Evolutionary conservation across 441 rosid genomes (phyloP).

Genomic region (Pelargonium citronellum): DNA sequence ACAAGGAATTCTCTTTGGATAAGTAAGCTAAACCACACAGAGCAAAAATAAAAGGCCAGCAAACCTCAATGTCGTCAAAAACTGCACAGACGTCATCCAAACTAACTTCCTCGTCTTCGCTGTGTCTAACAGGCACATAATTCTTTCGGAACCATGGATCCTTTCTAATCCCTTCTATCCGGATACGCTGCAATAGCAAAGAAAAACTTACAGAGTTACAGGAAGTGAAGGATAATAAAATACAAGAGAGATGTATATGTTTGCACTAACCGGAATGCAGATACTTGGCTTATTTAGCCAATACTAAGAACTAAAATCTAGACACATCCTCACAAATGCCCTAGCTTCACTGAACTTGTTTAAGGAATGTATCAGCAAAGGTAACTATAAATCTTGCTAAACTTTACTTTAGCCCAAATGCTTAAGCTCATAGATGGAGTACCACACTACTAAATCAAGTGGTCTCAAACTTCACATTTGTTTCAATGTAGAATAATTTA

Average conservation of each 20-base stretch:
- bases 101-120: slow-evolving; percentile 55
- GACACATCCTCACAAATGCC: background rate
- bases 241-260: slow-evolving; percentile 12
- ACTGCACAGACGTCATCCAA: slow-evolving; percentile 73
- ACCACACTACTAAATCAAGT: too few relatives aligned
- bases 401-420: too few relatives aligned
- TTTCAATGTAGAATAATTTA: too few relatives aligned
- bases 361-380: background rate
- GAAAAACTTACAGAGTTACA: slow-evolving; percentile 18
- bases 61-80: slow-evolving; percentile 82
- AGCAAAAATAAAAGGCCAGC: slow-evolving; percentile 20
- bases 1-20: background rate
- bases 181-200: slow-evolving; percentile 62
- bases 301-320: background rate
- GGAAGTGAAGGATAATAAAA: slow-evolving; percentile 18
- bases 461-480: too few relatives aligned
- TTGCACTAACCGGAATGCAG: slow-evolving; percentile 2
- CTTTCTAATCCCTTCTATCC: slow-evolving; percentile 52
- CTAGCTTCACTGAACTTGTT: background rate
- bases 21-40: background rate
- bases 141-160: slow-evolving; percentile 60
- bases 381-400: too few relatives aligned
- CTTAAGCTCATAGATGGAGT: too few relatives aligned
- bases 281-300: background rate
- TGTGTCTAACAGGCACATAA: slow-evolving; percentile 49